Conservation (phyloP, 2,329 filamentous ascomycete species). For the Gaeumannomyces sp. region DNA sequence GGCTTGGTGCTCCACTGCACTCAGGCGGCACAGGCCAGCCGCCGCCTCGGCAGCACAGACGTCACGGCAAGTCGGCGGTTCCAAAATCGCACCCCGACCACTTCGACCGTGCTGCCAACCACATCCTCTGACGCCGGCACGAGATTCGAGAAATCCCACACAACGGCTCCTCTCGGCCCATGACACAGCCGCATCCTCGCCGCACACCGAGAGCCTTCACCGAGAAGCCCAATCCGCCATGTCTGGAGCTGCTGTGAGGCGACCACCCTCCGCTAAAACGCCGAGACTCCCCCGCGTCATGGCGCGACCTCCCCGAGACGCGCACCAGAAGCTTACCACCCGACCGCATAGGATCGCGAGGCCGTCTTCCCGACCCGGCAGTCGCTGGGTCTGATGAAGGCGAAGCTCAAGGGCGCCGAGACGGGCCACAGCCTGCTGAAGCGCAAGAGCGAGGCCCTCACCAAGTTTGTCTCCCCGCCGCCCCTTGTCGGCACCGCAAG, state of each 20-base stretch:
- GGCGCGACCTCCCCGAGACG: background rate
- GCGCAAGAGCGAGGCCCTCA: conserved; percentile 95
- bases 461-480: conserved; percentile 59
- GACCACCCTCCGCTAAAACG: background rate
- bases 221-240: background rate
- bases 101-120: background rate
- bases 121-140: background rate
- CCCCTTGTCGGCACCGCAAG: conserved; percentile 7
- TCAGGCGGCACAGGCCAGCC: too few species aligned
- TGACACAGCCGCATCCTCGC: background rate
- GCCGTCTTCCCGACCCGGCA: conserved; percentile 97
- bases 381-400: conserved; percentile 94
- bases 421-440: conserved; percentile 92
- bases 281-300: background rate
- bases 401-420: conserved; percentile 90
- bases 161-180: background rate
- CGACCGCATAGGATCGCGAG: conserved; percentile 69
- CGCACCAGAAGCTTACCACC: background rate
- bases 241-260: conserved; percentile 5
- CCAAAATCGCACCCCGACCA: too few species aligned
- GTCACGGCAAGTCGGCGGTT: background rate
- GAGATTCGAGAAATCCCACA: background rate
- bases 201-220: background rate
- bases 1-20: too few species aligned
- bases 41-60: background rate